Evolutionary conservation across 768 basidiomycete genomes (phyloP), one percentile per base, ranked within the genome.

Genomic region (Xerocomellus dryophilus): DNA sequence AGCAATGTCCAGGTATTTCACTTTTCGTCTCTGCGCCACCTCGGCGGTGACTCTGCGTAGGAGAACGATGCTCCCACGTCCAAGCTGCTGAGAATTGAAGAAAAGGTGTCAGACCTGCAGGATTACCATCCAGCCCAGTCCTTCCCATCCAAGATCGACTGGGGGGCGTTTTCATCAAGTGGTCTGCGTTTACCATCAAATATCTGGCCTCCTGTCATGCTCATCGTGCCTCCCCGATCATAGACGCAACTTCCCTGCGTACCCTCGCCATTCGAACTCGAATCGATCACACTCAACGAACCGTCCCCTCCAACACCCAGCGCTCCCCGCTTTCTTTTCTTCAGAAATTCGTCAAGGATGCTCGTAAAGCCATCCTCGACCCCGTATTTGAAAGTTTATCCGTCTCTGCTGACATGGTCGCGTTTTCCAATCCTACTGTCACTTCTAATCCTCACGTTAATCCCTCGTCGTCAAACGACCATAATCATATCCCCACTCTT

Each of bases 161-260:
- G 88, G 89, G 67, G 76, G 11, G 61, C 79, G 2, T 89, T 83
- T 63, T 73, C 76, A 10, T 73, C 74, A 7, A 73, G 74, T 60
- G 86, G 88, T 89, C 64, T 46, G 74, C 66, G 18, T 35, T 51
- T 23, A 20, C 41, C 44, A 44, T 23, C 34, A 43, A 41, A 39
- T 39, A 27, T 27, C 21, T 43, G 43, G 15, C 20, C 31, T 14
- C 43, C 42, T 45, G 29, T 46, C 39, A 17, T 45, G 25, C 63
- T 66, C 46, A 61, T 15, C 47, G 17, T 54, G 25, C 43, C 41
- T 43, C 25, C 27, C 20, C 6, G 34, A 27, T 54, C 15, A 20
- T 53, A 88, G 87, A 89, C 58, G 75, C 84, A 2, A 68, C 73
- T 5, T 76, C 81, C 9, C 72, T 89, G 14, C 76, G 75, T 21